Percentiles rank a stretch among this genome's conserved stretches.
Evolutionary conservation across 2,329 filamentous ascomycete genomes (phyloP).

Genomic region (Volutella citrinella): DNA sequence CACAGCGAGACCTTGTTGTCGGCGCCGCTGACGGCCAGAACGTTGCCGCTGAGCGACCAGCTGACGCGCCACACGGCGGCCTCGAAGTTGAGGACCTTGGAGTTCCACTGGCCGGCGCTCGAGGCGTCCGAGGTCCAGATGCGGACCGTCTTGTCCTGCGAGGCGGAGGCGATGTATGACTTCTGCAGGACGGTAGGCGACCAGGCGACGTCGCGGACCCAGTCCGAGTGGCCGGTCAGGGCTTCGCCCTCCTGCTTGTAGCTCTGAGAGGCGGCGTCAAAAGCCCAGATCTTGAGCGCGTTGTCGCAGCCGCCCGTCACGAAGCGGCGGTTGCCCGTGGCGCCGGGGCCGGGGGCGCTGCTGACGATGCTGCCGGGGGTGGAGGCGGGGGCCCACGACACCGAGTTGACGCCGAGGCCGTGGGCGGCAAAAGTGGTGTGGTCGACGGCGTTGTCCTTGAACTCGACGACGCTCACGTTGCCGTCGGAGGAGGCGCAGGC

Average conservation of each 20-base stretch:
- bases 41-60: slow-evolving; percentile 97
- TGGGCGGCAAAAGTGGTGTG: slow-evolving; percentile 89
- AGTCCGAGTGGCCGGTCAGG: slow-evolving; percentile 83
- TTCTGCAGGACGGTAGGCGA: slow-evolving; percentile 92
- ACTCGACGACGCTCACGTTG: slow-evolving; percentile 89
- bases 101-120: slow-evolving; percentile 72
- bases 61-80: slow-evolving; percentile 91
- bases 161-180: slow-evolving; percentile 93
- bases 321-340: slow-evolving; percentile 71
- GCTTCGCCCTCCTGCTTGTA: slow-evolving; percentile 63
- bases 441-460: slow-evolving; percentile 92
- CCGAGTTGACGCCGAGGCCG: slow-evolving; percentile 90
- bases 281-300: slow-evolving; percentile 89
- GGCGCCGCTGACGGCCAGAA: slow-evolving; percentile 86
- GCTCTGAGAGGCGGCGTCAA: slow-evolving; percentile 58
- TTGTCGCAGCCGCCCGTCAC: slow-evolving; percentile 96
- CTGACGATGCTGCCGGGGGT: slow-evolving; percentile 82
- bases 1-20: slow-evolving; percentile 97
- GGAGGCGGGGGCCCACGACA: slow-evolving; percentile 89
- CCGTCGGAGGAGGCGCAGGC: slow-evolving; percentile 94
- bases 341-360: slow-evolving; percentile 58
- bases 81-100: slow-evolving; percentile 84
- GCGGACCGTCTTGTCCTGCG: slow-evolving; percentile 93
- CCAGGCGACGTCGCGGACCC: slow-evolving; percentile 98
- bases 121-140: slow-evolving; percentile 82